phyloP scores from a whole-genome alignment of 805 yeast species.

The Wickerhamomyces chambardii region DNA sequence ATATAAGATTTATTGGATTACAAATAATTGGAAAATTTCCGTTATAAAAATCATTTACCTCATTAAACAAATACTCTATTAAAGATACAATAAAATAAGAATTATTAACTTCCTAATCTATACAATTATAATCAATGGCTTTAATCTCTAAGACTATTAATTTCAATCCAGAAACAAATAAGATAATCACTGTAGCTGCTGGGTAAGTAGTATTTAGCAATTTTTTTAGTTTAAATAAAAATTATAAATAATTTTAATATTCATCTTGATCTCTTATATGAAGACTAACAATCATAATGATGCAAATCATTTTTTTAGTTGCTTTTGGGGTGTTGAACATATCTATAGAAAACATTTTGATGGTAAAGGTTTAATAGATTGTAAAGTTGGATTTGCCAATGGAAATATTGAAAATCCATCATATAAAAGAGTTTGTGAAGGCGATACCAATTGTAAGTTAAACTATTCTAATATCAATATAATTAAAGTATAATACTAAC shows the following conservation, averaged over 20 bases:
- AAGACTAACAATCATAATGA: no score
- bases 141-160: slow-evolving; percentile 29
- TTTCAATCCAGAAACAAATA: slow-evolving; percentile 34
- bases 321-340: slow-evolving; percentile 89
- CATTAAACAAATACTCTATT: no score
- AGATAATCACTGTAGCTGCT: slow-evolving; percentile 51
- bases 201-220: slow-evolving; percentile 34
- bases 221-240: no score
- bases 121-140: slow-evolving; percentile 3
- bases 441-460: slow-evolving; percentile 43
- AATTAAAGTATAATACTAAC: neutral
- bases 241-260: no score
- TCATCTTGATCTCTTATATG: no score
- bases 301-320: slow-evolving; percentile 17
- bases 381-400: slow-evolving; percentile 87
- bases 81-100: no score
- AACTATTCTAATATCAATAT: no score
- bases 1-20: no score
- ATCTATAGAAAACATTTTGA: slow-evolving; percentile 66
- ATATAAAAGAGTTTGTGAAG: slow-evolving; percentile 69
- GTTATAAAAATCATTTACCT: no score
- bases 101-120: no score
- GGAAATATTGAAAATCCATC: slow-evolving; percentile 48
- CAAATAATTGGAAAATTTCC: no score
- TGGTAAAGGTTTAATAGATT: slow-evolving; percentile 58